A percentile compares a stretch with the other conserved stretches of the same genome.
Conservation (phyloP, 2,329 filamentous ascomycete genomes). For the Neospermospora avenae region DNA sequence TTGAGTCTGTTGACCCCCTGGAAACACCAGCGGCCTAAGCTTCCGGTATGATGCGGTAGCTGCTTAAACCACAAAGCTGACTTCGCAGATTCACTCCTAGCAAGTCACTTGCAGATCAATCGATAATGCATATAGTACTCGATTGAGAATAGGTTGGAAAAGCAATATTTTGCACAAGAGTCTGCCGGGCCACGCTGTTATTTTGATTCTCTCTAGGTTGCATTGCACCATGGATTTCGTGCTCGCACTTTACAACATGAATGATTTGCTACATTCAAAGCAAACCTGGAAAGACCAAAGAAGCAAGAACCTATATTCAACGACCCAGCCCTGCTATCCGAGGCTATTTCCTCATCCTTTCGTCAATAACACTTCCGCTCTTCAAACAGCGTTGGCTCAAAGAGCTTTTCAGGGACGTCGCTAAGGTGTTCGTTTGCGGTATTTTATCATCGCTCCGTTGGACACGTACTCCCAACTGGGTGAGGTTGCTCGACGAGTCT, state of each 20-base stretch:
- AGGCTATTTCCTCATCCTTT: background rate
- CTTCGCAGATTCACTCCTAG: background rate
- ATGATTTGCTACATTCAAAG: slow-evolving; percentile 5
- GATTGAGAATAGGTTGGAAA: slow-evolving; percentile 5
- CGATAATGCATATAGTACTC: background rate
- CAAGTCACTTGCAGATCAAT: no score
- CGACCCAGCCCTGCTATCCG: background rate
- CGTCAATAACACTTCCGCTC: no score
- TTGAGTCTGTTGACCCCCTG: slow-evolving; percentile 9
- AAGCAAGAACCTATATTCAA: background rate
- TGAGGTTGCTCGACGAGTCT: slow-evolving; percentile 6
- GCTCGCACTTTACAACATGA: background rate
- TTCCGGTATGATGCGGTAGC: slow-evolving; percentile 4
- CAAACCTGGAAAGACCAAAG: background rate
- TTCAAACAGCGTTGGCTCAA: background rate
- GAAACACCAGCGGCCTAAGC: background rate
- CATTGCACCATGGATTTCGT: slow-evolving; percentile 5
- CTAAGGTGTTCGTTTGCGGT: background rate
- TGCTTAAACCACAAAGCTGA: slow-evolving; percentile 8
- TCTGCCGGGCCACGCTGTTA: background rate
- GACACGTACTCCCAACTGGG: slow-evolving; percentile 1
- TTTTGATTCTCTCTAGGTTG: slow-evolving; percentile 6
- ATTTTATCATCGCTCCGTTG: background rate
- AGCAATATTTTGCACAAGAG: slow-evolving; percentile 5
- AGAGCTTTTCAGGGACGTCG: background rate